Conservation (phyloP, 202 grass and related monocot genomes). For the Panicum hallii region DNA sequence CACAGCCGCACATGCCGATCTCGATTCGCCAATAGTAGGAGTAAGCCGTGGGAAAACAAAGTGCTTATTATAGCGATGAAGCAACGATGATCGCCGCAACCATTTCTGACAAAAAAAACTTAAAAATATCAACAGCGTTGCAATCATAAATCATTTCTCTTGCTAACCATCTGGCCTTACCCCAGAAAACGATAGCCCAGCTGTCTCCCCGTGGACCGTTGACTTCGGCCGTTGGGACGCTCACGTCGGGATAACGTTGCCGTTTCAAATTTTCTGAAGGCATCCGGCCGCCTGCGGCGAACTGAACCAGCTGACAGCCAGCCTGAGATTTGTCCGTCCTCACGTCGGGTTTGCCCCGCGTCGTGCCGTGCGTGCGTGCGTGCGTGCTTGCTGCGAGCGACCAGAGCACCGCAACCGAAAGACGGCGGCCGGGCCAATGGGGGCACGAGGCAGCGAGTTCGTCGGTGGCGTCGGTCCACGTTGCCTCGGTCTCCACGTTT, state of each 20-base stretch:
- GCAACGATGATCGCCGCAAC: neutral
- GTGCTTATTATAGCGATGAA: neutral
- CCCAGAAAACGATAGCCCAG: neutral
- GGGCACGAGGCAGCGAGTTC: neutral
- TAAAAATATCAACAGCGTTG: no score
- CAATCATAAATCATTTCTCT: neutral
- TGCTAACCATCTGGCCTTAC: neutral
- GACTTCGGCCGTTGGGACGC: neutral
- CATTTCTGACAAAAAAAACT: neutral
- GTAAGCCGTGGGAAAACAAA: neutral
- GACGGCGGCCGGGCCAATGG: neutral
- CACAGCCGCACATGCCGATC: neutral
- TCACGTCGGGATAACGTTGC: neutral
- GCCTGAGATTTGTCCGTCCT: neutral
- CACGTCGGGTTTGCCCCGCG: neutral
- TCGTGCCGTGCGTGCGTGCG: neutral
- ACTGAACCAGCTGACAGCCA: neutral
- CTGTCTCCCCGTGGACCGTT: slow-evolving; percentile 21
- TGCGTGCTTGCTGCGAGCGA: neutral
- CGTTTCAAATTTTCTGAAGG: neutral
- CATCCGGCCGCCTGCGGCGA: neutral
- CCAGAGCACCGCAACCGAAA: neutral
- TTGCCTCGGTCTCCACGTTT: slow-evolving; percentile 34
- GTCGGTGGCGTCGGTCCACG: neutral
- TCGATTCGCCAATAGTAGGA: neutral